Conservation (phyloP, 257 asterid genomes). For the Gentiana dahurica region DNA sequence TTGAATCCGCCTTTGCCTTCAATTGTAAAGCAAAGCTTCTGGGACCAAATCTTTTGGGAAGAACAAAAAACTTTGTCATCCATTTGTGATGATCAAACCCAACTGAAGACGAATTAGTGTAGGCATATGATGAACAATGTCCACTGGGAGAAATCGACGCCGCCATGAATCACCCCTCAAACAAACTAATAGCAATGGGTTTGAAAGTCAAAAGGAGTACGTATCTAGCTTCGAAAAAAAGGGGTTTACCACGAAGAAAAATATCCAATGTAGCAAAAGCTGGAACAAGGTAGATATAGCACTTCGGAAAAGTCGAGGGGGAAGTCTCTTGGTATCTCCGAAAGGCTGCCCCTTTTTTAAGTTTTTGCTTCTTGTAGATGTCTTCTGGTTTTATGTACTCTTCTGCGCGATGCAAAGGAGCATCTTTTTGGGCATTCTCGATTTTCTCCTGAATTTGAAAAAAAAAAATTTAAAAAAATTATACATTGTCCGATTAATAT, state of each 20-base stretch:
- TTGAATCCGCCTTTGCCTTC: constrained; percentile 25
- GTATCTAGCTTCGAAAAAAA: constrained; percentile 6
- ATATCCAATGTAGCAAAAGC: not conserved
- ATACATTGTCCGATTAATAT: too few relatives aligned
- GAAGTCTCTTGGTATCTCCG: constrained; percentile 76
- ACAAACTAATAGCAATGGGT: too few relatives aligned
- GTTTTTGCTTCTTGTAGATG: not conserved
- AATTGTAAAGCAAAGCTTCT: constrained; percentile 35
- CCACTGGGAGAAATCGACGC: constrained; percentile 36
- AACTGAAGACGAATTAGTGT: constrained; percentile 31
- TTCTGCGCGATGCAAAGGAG: too few relatives aligned
- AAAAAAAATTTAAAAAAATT: too few relatives aligned
- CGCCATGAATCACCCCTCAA: constrained; percentile 30
- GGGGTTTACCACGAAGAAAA: not conserved
- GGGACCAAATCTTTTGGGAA: constrained; percentile 21
- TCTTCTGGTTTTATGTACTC: not conserved
- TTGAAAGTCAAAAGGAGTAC: too few relatives aligned
- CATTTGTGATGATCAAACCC: constrained; percentile 22
- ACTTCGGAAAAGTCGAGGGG: constrained; percentile 56
- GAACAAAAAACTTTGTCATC: constrained; percentile 18
- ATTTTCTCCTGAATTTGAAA: too few relatives aligned
- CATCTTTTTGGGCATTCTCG: too few relatives aligned
- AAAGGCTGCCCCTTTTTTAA: constrained; percentile 35
- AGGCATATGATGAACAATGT: constrained; percentile 39
- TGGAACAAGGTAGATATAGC: constrained; percentile 1